Conservation (phyloP, 2,329 filamentous ascomycete species). For the Cladosporium halotolerans region DNA sequence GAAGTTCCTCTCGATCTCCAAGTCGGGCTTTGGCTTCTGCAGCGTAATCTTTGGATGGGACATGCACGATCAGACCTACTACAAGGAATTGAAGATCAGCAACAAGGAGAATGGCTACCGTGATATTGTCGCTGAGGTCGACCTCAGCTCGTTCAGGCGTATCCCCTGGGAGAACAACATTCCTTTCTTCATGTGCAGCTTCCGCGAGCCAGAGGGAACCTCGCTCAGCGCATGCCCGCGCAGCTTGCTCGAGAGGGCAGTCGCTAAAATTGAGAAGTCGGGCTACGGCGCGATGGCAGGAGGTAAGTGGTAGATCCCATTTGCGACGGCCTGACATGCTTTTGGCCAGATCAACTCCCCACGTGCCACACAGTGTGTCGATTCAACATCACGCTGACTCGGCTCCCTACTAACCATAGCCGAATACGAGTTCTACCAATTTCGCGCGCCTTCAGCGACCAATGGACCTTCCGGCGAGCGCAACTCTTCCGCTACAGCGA, state of each 20-base stretch:
- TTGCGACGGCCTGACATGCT: neutral
- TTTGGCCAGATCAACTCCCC: neutral
- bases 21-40: constrained; percentile 84
- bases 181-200: constrained; percentile 78
- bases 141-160: constrained; percentile 68
- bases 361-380: constrained; percentile 1
- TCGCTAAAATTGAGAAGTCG: constrained; percentile 59
- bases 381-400: constrained; percentile 17
- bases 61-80: constrained; percentile 91
- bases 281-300: constrained; percentile 85
- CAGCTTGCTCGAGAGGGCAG: constrained; percentile 62
- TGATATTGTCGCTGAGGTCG: constrained; percentile 75
- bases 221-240: constrained; percentile 74
- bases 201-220: constrained; percentile 68
- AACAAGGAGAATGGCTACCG: constrained; percentile 88
- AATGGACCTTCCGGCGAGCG: constrained; percentile 43
- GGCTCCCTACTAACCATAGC: constrained; percentile 45
- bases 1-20: constrained; percentile 81
- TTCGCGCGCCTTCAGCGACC: constrained; percentile 55
- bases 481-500: constrained; percentile 63
- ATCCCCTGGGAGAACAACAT: constrained; percentile 89
- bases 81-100: constrained; percentile 75
- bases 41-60: constrained; percentile 95
- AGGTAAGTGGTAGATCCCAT: constrained; percentile 49
- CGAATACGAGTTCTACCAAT: constrained; percentile 94